Evolutionary conservation across 139 green algal genomes (phyloP).

Genomic region (Eudorina sp.): DNA sequence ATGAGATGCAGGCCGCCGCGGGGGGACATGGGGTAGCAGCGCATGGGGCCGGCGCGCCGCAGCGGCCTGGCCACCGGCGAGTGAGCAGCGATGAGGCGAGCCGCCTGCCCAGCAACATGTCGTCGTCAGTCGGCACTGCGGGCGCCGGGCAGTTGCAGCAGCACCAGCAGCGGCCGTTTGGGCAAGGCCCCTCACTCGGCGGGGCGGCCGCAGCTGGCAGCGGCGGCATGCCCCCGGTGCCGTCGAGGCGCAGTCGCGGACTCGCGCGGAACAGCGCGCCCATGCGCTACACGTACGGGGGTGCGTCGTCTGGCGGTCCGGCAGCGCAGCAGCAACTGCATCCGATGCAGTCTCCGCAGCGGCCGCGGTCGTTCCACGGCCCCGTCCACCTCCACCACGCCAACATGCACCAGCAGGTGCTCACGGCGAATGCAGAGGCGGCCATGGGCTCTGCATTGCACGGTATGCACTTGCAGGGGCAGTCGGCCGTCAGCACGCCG

Average conservation of each 20-base stretch:
- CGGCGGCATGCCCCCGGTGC: background rate
- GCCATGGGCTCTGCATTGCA: background rate
- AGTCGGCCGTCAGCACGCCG: background rate
- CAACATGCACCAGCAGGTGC: constrained; percentile 17
- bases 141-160: background rate
- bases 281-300: constrained; percentile 44
- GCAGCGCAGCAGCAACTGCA: background rate
- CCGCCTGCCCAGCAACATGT: background rate
- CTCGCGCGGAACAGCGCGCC: constrained; percentile 37
- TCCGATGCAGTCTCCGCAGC: background rate
- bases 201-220: background rate
- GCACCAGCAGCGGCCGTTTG: background rate
- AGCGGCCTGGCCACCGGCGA: constrained; percentile 26
- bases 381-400: background rate
- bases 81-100: constrained; percentile 13
- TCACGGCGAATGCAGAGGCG: background rate
- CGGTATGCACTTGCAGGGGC: background rate
- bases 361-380: background rate
- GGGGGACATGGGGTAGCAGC: too few species aligned
- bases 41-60: too few species aligned
- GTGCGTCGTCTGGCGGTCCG: background rate
- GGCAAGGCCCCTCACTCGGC: background rate
- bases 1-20: too few species aligned
- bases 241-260: background rate
- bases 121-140: background rate